Conservation (phyloP, 371 early-diverging fungal species). For the Haplosporangium sp. region DNA sequence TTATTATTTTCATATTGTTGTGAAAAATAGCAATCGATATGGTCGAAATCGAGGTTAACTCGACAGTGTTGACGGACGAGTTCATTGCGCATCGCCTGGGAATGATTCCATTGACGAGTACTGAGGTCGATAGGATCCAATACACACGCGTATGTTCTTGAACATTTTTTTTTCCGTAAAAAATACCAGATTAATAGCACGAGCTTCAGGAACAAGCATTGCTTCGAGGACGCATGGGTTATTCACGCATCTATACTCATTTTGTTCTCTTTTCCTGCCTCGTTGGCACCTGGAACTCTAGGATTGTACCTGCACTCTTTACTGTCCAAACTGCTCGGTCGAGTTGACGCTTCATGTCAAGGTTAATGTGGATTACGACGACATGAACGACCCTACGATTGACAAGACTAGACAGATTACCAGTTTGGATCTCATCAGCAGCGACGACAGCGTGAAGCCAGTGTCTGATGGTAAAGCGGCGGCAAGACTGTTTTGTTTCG, state of each 20-base stretch:
- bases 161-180: background rate
- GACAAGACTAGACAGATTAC: conserved; percentile 88
- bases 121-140: conserved; percentile 81
- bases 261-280: background rate
- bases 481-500: too few species aligned
- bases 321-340: conserved; percentile 93
- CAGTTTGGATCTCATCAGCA: conserved; percentile 82
- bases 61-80: conserved; percentile 98
- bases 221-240: too few species aligned
- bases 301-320: conserved; percentile 93
- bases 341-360: conserved; percentile 87
- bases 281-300: conserved; percentile 15
- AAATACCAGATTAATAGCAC: background rate
- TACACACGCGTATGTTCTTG: conserved; percentile 77
- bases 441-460: conserved; percentile 83
- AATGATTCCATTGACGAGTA: conserved; percentile 93
- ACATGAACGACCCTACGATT: conserved; percentile 57
- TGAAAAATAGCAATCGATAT: conserved; percentile 92
- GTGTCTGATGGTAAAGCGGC: conserved; percentile 67
- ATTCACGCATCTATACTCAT: background rate
- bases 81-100: conserved; percentile 99
- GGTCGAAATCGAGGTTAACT: conserved; percentile 96
- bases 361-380: conserved; percentile 62
- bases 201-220: too few species aligned
- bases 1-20: background rate